A percentile compares a stretch with the other conserved stretches of the same genome.
Conservation (phyloP, 306 rosid species). For the Vachellia collinsii region DNA sequence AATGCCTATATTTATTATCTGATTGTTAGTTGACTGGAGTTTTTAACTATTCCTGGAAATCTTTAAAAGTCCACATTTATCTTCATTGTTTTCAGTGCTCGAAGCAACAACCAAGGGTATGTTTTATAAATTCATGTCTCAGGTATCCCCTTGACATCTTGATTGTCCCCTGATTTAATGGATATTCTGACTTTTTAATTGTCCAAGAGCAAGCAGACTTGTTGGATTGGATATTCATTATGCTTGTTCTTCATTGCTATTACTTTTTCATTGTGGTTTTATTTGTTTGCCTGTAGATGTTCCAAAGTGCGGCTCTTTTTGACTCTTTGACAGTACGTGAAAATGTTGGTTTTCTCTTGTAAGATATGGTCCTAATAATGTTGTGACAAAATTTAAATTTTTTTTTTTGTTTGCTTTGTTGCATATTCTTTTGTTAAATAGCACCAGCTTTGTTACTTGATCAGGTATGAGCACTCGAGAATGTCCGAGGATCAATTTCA, state of each 20-base stretch:
- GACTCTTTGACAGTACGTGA: slow-evolving; percentile 96
- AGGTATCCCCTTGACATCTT: slow-evolving; percentile 50
- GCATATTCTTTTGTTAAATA: slow-evolving; percentile 24
- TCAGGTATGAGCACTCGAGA: slow-evolving; percentile 88
- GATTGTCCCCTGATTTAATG: neutral
- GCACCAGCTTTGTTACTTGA: slow-evolving; percentile 29
- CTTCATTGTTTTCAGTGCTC: slow-evolving; percentile 57
- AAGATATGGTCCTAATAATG: slow-evolving; percentile 46
- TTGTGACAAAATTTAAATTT: neutral
- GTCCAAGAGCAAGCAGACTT: neutral
- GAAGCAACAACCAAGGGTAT: slow-evolving; percentile 86
- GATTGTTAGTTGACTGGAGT: neutral
- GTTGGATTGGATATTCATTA: neutral
- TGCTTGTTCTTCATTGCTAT: slow-evolving; percentile 16
- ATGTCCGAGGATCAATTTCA: slow-evolving; percentile 76
- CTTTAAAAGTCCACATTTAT: neutral
- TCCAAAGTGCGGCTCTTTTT: slow-evolving; percentile 99
- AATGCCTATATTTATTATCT: neutral
- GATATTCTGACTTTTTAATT: neutral
- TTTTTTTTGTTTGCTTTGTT: neutral
- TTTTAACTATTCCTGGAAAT: neutral
- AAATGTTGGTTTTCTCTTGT: slow-evolving; percentile 99
- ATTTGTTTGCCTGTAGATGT: slow-evolving; percentile 58
- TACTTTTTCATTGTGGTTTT: slow-evolving; percentile 15
- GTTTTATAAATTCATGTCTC: slow-evolving; percentile 82